Conservation (phyloP, 2,329 filamentous ascomycete species). For the Chaetomiaceae sp. region DNA sequence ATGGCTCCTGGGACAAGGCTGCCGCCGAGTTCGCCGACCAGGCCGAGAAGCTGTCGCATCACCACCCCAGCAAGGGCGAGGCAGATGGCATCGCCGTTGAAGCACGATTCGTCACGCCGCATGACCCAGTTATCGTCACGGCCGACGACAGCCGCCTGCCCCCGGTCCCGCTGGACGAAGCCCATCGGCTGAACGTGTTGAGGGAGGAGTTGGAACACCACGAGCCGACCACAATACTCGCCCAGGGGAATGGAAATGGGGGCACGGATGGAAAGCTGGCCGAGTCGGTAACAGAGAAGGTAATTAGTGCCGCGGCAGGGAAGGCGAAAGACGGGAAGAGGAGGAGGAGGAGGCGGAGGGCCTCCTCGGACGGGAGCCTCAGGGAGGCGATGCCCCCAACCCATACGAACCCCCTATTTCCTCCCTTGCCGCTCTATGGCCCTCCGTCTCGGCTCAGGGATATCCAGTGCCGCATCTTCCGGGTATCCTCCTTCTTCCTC, state of each 20-base stretch:
- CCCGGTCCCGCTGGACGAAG: slow-evolving; percentile 64
- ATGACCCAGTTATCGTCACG: slow-evolving; percentile 68
- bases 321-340: slow-evolving; percentile 22
- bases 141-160: slow-evolving; percentile 63
- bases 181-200: slow-evolving; percentile 63
- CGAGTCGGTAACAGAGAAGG: background rate
- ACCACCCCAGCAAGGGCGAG: slow-evolving; percentile 29
- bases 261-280: slow-evolving; percentile 32
- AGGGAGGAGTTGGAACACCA: slow-evolving; percentile 44
- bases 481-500: slow-evolving; percentile 65
- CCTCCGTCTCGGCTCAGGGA: slow-evolving; percentile 63
- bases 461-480: slow-evolving; percentile 62
- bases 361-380: slow-evolving; percentile 43
- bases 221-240: slow-evolving; percentile 27
- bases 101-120: slow-evolving; percentile 62
- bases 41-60: slow-evolving; percentile 52
- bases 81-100: slow-evolving; percentile 51
- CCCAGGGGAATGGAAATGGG: slow-evolving; percentile 30
- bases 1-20: slow-evolving; percentile 32
- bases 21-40: slow-evolving; percentile 59
- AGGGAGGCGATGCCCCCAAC: slow-evolving; percentile 55
- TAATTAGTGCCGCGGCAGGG: background rate
- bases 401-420: slow-evolving; percentile 76
- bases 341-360: slow-evolving; percentile 23
- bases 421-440: slow-evolving; percentile 76